Conservation (phyloP, 768 basidiomycete genomes). For the Macrolepiota albuminosa region DNA sequence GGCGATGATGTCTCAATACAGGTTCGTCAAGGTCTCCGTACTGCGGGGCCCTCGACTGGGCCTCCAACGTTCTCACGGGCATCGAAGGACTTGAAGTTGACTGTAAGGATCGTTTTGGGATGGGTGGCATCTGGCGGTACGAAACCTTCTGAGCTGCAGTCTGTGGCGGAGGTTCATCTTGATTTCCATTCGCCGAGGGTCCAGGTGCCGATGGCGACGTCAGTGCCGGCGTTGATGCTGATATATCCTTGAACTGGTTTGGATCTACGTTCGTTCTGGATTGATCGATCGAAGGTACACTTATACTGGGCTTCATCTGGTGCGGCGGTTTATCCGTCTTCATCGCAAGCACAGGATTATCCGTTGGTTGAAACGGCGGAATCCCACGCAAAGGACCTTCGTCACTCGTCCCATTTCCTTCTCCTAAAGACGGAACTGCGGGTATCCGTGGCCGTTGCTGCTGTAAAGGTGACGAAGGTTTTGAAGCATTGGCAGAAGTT, state of each 20-base stretch:
- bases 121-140: not conserved
- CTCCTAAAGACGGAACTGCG: not conserved
- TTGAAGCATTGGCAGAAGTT: not conserved
- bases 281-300: not conserved
- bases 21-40: not conserved
- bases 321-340: not conserved
- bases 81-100: not conserved
- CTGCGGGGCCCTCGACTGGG: not conserved
- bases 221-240: not conserved
- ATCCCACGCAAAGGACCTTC: not conserved
- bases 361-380: not conserved
- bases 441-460: not conserved
- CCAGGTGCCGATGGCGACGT: not conserved
- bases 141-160: not conserved
- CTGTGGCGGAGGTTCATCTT: not conserved
- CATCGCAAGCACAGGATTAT: not conserved
- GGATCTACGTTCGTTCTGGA: not conserved
- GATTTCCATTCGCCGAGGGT: not conserved
- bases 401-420: not conserved
- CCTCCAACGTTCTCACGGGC: not conserved
- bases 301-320: not conserved
- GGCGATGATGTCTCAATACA: not conserved
- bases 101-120: not conserved
- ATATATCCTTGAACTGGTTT: too few relatives aligned
- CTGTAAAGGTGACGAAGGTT: not conserved